Evolutionary conservation across 176 grass and related monocot genomes (phyloP), one percentile per base, ranked within the genome.

Genomic region (Oryza punctata): DNA sequence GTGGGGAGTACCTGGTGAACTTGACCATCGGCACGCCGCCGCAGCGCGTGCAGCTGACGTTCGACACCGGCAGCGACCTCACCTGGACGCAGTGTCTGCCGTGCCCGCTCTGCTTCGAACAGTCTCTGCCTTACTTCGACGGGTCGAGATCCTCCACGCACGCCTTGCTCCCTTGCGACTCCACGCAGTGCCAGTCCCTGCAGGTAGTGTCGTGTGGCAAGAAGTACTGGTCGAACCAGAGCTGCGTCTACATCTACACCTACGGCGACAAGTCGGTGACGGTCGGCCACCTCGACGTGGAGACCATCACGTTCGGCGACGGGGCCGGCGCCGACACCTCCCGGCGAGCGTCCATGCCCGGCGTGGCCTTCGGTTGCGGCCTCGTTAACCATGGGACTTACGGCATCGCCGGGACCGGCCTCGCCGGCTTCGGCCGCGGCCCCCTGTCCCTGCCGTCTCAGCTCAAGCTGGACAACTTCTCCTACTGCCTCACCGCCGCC

Each of bases 21-120:
- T 30, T 92, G 3, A 76, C 49, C 77, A 41, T 92, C 28, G 79
- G 87, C 67, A 86, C 82, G 46, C 83, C 86, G 67, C 90, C 83
- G 68, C 86, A 89, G 60, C 38, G 78, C 5, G 78, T 86, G 77
- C 64, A 79, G 47, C 84, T 87, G 16, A 81, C 12, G 3, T 78
- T 92, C 12, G 86, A 96, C 86, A 96, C 88, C 0, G 90, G 90
- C 10, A 91, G 90, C 66, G 88, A 92, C 50, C 80, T 96, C 64
- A 38, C 32, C 33, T 89, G 86, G 90, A 73, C 86, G 29, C 86
- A 86, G 82, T 92, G 90, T 78, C 9, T 0, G 26, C 63, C 84
- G 5, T 92, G 84, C 84, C 32, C 18, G 10, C 5, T n/a, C 61
- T 89, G 86, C 78, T 89, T 86, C 72, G 2, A 73, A 43, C 78